Evolutionary conservation across 164 flowering plant genomes (phyloP).

Genomic region (Vitis amurensis): DNA sequence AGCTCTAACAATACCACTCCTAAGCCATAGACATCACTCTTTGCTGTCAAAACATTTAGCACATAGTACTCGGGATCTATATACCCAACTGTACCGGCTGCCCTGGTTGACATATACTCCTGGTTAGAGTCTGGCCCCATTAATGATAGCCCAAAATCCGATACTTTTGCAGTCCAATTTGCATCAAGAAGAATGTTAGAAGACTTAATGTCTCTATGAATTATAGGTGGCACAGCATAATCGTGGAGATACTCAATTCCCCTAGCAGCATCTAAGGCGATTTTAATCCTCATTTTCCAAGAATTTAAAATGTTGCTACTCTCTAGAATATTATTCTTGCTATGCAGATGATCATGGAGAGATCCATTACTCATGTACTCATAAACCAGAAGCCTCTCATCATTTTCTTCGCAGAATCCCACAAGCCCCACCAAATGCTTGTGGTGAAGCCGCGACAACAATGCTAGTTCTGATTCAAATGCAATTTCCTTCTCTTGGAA

Average conservation of each 20-base stretch:
- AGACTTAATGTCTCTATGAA: conserved; percentile 43
- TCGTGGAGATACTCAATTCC: conserved; percentile 40
- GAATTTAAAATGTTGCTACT: conserved; percentile 23
- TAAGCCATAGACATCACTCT: conserved; percentile 38
- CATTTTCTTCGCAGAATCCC: conserved; percentile 33
- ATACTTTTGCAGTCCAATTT: conserved; percentile 34
- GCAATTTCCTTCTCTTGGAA: conserved; percentile 32
- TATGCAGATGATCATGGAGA: conserved; percentile 33
- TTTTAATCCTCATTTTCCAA: conserved; percentile 34
- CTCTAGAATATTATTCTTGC: conserved; percentile 12
- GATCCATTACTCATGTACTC: conserved; percentile 39
- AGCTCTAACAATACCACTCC: conserved; percentile 40
- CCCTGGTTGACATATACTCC: conserved; percentile 14
- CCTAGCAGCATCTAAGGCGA: conserved; percentile 35
- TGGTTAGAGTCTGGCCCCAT: conserved; percentile 22
- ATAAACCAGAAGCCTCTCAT: conserved; percentile 40
- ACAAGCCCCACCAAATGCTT: conserved; percentile 32
- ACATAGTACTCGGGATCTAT: conserved; percentile 43
- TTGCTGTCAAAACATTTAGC: conserved; percentile 25
- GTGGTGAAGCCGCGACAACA: conserved; percentile 34
- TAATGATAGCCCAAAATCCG: conserved; percentile 37
- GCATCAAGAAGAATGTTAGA: conserved; percentile 34
- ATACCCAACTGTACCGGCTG: conserved; percentile 39
- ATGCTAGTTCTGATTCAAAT: conserved; percentile 29
- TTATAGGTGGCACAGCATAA: conserved; percentile 38